These are phyloP conservation scores for cucumber (Cucumis sativus) DNA, from an alignment of 306 rosid genomes.

Conservation along the genomic window DNA sequence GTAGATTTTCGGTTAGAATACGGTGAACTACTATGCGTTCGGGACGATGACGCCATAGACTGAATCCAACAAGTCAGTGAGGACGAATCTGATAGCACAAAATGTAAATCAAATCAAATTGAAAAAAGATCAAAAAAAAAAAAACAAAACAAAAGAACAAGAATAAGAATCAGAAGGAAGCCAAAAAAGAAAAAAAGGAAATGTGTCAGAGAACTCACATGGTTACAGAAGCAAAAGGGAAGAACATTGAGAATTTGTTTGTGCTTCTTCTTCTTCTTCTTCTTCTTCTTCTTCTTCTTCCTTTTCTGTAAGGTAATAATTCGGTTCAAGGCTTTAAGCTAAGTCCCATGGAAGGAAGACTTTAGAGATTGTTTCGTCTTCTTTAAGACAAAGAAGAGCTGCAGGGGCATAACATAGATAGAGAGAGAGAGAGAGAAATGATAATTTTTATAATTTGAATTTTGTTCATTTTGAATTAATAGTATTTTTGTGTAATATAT, in stretches of 20 bases:
- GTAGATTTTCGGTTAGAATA: constrained; percentile 73
- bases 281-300: not conserved
- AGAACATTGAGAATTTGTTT: constrained; percentile 24
- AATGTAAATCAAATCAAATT: constrained; percentile 2
- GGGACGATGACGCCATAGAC: constrained; percentile 84
- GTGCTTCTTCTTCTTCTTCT: not conserved
- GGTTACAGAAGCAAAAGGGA: constrained; percentile 45
- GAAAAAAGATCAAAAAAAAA: not conserved
- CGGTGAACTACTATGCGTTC: constrained; percentile 91
- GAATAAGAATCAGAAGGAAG: constrained; percentile 7
- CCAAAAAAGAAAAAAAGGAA: constrained; percentile 17
- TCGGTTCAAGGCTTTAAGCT: constrained; percentile 17
- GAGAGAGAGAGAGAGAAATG: constrained; percentile 9
- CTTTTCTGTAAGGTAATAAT: not conserved
- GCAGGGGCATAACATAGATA: constrained; percentile 18
- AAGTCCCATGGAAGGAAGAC: constrained; percentile 11
- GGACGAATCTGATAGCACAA: constrained; percentile 26
- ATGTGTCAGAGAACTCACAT: constrained; percentile 86
- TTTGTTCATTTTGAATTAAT: not conserved
- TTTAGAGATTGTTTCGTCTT: constrained; percentile 55
- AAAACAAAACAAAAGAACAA: not conserved
- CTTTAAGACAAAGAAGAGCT: constrained; percentile 51
- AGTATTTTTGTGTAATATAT: not conserved
- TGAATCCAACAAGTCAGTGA: constrained; percentile 36
- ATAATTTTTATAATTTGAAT: constrained; percentile 7